Base-by-base conservation (phyloP, 2,329 filamentous ascomycete genomes). In the Hypocreales sp. region DNA sequence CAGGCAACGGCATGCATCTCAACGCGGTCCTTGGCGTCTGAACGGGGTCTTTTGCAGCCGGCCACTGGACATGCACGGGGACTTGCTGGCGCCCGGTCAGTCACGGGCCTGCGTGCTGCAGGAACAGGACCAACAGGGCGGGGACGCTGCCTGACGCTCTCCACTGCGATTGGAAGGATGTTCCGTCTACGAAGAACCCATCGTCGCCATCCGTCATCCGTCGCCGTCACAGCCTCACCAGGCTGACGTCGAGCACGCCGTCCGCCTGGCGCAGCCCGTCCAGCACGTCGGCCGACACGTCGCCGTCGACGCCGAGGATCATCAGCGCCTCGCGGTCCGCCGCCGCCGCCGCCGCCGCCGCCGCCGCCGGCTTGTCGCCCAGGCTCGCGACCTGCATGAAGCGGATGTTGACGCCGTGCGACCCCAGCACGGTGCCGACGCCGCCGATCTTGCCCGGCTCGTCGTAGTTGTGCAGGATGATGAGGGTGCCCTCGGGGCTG, bases 401-500 rank as follows among this genome's bases (percentile, higher is more conserved):
- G 24, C 67, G 67, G 47, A 87, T 82, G 42, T 90, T 90, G 28
- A 90, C 72, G 0, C 70, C 72, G 20, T 77, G 67, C 20, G 61
- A 62, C 0, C 80, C 81, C 15, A 87, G 54, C 27, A 73, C 62
- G 31, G 64, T 73, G 1, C 81, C 81, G 3, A 90, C 80, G 20
- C 72, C 71, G 3, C 81, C 81, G 46, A 90, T 87, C 59, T 84
- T 86, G 8, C 81, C 81, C 0, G 79, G 79, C 36, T 74, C 66
- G 44, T 90, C 80, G 41, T 80, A 84, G 53, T 87, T 87, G 43
- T 82, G 69, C 40, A 82, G 67, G 32, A 87, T 76, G n/a, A 86
- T 58, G 32, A 87, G 48, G 0, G 71, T 81, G 1, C 80, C 80
- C 32, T 78, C 67, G 0, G 80, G 79, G 8, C 69, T 61, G 37